Evolutionary conservation across 2,329 filamentous ascomycete species (phyloP).

Genomic region (Monosporascus sp.): DNA sequence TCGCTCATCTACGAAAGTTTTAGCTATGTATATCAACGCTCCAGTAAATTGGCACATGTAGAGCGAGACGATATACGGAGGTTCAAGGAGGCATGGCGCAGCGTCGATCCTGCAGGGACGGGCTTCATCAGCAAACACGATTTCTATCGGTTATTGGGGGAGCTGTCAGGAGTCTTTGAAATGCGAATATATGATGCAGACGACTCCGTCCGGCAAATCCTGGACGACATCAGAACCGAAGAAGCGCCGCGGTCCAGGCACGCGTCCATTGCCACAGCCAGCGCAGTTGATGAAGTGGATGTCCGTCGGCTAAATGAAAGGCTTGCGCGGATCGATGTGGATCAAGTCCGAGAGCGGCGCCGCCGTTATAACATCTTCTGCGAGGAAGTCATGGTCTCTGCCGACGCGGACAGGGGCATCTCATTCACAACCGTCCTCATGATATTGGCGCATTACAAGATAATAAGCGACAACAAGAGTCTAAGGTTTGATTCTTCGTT

Average conservation of each 20-base stretch:
- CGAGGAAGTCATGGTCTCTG: constrained; percentile 90
- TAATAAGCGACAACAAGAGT: constrained; percentile 97
- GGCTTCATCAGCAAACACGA: constrained; percentile 87
- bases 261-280: constrained; percentile 47
- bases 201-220: constrained; percentile 77
- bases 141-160: constrained; percentile 82
- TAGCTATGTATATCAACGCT: constrained; percentile 97
- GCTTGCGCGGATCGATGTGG: constrained; percentile 66
- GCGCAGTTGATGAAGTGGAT: constrained; percentile 58
- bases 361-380: constrained; percentile 90
- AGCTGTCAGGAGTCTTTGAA: constrained; percentile 91
- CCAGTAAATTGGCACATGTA: constrained; percentile 83
- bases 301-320: constrained; percentile 69
- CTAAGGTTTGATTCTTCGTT: constrained; percentile 54
- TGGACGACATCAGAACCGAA: constrained; percentile 73
- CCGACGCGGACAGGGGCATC: constrained; percentile 83
- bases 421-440: constrained; percentile 89
- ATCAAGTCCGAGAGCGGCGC: constrained; percentile 68
- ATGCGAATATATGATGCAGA: constrained; percentile 95
- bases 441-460: constrained; percentile 96
- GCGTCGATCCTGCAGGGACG: constrained; percentile 83
- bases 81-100: constrained; percentile 98
- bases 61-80: constrained; percentile 90
- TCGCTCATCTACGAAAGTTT: constrained; percentile 99
- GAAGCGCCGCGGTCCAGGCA: constrained; percentile 44